Evolutionary conservation across 1,139 yeast species (phyloP).

Genomic region (Spathaspora sp.): DNA sequence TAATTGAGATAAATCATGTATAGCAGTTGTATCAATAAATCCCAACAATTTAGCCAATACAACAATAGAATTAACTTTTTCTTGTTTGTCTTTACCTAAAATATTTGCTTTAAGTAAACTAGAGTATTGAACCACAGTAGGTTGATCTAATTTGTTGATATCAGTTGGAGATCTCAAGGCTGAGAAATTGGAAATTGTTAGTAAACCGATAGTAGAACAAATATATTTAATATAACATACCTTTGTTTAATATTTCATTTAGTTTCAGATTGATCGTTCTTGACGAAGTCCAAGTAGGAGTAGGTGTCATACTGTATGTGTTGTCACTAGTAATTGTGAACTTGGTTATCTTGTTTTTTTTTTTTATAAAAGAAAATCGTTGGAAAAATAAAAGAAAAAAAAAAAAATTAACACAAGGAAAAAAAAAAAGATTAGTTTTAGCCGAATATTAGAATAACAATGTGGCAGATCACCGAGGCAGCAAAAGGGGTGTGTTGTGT

Average conservation of each 20-base stretch:
- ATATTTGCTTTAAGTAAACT: constrained; percentile 37
- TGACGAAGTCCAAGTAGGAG: constrained; percentile 29
- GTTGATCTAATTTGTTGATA: constrained; percentile 28
- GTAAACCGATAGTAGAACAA: too few species aligned
- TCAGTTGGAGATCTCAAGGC: constrained; percentile 1
- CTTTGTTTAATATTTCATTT: constrained; percentile 43
- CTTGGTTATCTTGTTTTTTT: too few species aligned
- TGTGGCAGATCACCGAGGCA: too few species aligned
- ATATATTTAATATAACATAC: constrained; percentile 27
- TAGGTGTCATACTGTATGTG: not conserved
- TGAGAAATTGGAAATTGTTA: not conserved
- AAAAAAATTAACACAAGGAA: not conserved
- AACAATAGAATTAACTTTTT: constrained; percentile 53
- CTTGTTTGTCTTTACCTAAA: constrained; percentile 49
- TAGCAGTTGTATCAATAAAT: constrained; percentile 39
- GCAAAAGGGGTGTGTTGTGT: too few species aligned
- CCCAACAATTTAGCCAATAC: constrained; percentile 55
- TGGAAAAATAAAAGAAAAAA: not conserved
- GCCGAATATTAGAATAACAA: not conserved
- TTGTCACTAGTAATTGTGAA: too few species aligned
- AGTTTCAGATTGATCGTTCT: constrained; percentile 47
- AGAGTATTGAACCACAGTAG: constrained; percentile 39
- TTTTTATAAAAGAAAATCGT: too few species aligned
- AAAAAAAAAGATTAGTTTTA: not conserved
- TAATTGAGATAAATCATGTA: constrained; percentile 28